phyloP scores from a whole-genome alignment of 2,329 filamentous ascomycete species.

The Aspergillus spinulosporus region DNA sequence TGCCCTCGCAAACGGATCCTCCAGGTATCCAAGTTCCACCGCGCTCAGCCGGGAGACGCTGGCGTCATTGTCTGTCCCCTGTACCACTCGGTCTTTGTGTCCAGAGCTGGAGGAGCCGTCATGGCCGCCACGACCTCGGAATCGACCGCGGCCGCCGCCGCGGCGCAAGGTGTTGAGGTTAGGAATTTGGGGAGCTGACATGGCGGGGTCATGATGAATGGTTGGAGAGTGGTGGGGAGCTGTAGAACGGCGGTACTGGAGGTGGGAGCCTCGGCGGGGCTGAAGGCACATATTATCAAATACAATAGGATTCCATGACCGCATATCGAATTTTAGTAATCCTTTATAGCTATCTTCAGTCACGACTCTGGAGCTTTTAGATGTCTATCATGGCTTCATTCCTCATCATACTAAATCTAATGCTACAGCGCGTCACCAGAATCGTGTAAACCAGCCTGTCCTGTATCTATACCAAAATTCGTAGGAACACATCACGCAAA shows the following conservation, averaged over 20 bases:
- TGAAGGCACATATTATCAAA: not conserved
- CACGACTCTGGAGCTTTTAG: too few species aligned
- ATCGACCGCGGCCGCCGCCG: constrained; percentile 50
- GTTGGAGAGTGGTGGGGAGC: constrained; percentile 11
- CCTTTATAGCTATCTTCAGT: not conserved
- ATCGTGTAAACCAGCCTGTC: not conserved
- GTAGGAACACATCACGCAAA: constrained; percentile 18
- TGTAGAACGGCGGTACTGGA: not conserved
- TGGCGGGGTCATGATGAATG: constrained; percentile 38
- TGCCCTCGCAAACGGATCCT: constrained; percentile 73
- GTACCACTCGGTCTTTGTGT: constrained; percentile 71
- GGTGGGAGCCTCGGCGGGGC: not conserved
- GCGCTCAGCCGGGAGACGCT: constrained; percentile 86
- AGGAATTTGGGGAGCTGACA: constrained; percentile 74
- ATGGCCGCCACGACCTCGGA: constrained; percentile 45
- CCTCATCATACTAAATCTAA: not conserved
- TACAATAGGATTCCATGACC: not conserved
- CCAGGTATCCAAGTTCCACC: constrained; percentile 78
- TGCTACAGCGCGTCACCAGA: not conserved
- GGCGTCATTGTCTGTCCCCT: constrained; percentile 89
- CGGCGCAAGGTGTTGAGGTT: constrained; percentile 67
- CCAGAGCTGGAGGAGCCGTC: constrained; percentile 23
- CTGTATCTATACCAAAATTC: not conserved
- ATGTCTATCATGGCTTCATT: too few species aligned
- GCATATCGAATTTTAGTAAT: not conserved